Evolutionary conservation across 2,329 filamentous ascomycete species (phyloP).

Genomic region (Pseudogymnoascus sp.): DNA sequence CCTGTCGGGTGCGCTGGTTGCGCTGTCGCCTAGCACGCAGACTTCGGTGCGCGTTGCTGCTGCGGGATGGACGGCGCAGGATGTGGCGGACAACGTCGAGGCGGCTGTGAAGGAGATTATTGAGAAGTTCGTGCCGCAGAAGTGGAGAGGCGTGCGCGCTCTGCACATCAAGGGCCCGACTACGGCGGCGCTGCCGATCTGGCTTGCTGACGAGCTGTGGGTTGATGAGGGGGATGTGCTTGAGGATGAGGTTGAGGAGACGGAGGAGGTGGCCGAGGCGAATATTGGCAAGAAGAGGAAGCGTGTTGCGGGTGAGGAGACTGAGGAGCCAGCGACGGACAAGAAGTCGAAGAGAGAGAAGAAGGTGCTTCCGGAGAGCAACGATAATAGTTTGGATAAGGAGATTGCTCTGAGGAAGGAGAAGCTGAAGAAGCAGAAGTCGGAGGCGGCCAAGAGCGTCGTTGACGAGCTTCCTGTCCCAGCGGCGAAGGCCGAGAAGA

Average conservation of each 20-base stretch:
- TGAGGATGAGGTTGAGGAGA: constrained; percentile 41
- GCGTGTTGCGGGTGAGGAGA: constrained; percentile 20
- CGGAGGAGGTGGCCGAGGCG: constrained; percentile 33
- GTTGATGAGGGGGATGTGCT: constrained; percentile 68
- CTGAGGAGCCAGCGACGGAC: constrained; percentile 25
- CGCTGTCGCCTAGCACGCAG: constrained; percentile 69
- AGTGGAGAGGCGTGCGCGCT: constrained; percentile 78
- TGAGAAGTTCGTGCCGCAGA: constrained; percentile 72
- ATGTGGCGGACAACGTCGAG: constrained; percentile 73
- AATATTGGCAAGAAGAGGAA: constrained; percentile 55
- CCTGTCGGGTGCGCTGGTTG: constrained; percentile 67
- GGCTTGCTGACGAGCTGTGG: constrained; percentile 90
- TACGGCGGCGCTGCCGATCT: constrained; percentile 86
- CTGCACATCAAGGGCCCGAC: constrained; percentile 87
- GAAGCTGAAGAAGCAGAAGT: constrained; percentile 31
- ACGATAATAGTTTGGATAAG: constrained; percentile 28
- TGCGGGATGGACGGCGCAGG: constrained; percentile 63
- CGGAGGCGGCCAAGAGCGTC: constrained; percentile 21
- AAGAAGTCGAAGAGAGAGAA: constrained; percentile 31
- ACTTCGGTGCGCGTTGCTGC: constrained; percentile 74
- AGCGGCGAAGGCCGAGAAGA: constrained; percentile 16
- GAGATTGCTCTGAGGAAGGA: constrained; percentile 30
- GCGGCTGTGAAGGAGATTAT: constrained; percentile 62
- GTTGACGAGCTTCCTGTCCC: constrained; percentile 21
- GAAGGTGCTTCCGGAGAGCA: constrained; percentile 23